These are phyloP conservation scores for Spergularia bocconei DNA, from an alignment of 148 eudicot genomes.

Conservation along the genomic window DNA sequence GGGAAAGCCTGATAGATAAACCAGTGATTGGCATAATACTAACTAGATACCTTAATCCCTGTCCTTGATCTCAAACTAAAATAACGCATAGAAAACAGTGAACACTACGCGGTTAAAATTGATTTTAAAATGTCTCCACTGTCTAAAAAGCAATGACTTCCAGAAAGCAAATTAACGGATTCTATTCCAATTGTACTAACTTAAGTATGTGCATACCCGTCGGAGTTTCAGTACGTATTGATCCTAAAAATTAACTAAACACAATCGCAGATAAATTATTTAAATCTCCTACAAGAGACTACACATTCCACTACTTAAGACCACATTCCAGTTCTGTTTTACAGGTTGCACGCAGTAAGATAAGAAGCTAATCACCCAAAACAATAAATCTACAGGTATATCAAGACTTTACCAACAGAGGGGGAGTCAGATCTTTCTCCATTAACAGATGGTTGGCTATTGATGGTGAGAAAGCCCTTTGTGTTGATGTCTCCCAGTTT, in stretches of 20 bases:
- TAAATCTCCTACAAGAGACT: neutral
- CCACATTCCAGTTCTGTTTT: neutral
- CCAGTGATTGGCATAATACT: neutral
- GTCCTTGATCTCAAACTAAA: neutral
- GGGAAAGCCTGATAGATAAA: neutral
- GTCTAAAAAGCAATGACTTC: neutral
- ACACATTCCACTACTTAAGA: neutral
- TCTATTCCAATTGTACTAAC: no score
- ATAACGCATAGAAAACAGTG: neutral
- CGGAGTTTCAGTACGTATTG: no score
- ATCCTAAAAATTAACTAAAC: neutral
- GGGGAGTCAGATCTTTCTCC: conserved; percentile 84
- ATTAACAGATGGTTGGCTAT: conserved; percentile 95
- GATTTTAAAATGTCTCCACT: no score
- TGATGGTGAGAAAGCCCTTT: conserved; percentile 90
- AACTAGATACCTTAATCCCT: neutral
- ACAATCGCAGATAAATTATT: neutral
- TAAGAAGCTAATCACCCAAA: neutral
- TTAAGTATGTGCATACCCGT: no score
- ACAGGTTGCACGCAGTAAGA: neutral
- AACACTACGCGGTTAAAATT: no score
- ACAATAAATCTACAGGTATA: neutral
- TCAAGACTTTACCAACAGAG: conserved; percentile 58
- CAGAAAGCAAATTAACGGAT: neutral
- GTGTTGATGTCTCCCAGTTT: conserved; percentile 56